Percentiles rank a stretch among this genome's conserved stretches.
Evolutionary conservation across 495 filamentous ascomycete species (phyloP).

Genomic region (Penicillium soppii): DNA sequence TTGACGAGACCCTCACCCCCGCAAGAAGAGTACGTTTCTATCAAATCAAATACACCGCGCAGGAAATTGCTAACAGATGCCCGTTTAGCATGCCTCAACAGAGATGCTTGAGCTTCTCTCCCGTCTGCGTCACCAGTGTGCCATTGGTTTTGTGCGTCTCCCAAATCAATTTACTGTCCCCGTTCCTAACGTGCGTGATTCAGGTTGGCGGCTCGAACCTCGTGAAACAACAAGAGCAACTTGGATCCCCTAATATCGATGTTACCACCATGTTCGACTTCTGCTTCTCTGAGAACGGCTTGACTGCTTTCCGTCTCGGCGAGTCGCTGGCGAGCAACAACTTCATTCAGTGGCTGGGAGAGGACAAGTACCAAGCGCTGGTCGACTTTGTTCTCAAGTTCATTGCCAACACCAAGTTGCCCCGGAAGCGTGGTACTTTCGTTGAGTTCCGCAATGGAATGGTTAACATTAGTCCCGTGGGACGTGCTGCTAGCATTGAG

Average conservation of each 20-base stretch:
- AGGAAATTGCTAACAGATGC: slow-evolving; percentile 10
- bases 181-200: slow-evolving; percentile 11
- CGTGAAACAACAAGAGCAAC: slow-evolving; percentile 92
- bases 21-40: slow-evolving; percentile 62
- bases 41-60: background rate
- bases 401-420: slow-evolving; percentile 79
- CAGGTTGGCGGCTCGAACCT: slow-evolving; percentile 80
- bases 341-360: slow-evolving; percentile 93
- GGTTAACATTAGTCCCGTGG: slow-evolving; percentile 91
- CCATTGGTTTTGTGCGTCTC: slow-evolving; percentile 74
- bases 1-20: slow-evolving; percentile 83
- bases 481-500: slow-evolving; percentile 79
- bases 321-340: slow-evolving; percentile 65
- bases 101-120: slow-evolving; percentile 83
- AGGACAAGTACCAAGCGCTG: slow-evolving; percentile 86
- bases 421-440: slow-evolving; percentile 92
- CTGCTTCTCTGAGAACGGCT: slow-evolving; percentile 93
- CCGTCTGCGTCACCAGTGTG: slow-evolving; percentile 78
- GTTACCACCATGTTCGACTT: slow-evolving; percentile 89
- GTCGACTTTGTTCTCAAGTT: slow-evolving; percentile 85
- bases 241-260: slow-evolving; percentile 61
- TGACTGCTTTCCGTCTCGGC: slow-evolving; percentile 85
- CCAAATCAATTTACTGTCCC: background rate
- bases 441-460: slow-evolving; percentile 96
- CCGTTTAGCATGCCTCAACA: slow-evolving; percentile 57